Percentiles rank a stretch among this genome's conserved stretches.
These are phyloP conservation scores for Usnea hakonensis DNA, from an alignment of 495 filamentous ascomycete species.

Conservation along the genomic window DNA sequence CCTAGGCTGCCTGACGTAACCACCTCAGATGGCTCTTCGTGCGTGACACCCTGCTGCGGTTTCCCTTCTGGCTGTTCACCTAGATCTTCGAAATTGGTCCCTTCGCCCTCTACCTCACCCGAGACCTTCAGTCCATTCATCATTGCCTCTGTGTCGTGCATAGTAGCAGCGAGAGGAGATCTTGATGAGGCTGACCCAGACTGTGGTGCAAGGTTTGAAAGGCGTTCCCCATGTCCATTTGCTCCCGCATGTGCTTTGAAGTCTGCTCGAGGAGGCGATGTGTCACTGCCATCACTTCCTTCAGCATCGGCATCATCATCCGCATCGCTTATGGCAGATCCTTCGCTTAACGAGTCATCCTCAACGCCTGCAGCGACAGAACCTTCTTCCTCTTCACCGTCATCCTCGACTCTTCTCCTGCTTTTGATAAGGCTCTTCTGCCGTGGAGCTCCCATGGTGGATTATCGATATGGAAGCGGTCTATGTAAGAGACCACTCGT, in stretches of 20 bases:
- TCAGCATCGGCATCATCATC: conserved; percentile 69
- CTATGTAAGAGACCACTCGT: not conserved
- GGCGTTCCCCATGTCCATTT: conserved; percentile 37
- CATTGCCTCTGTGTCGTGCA: conserved; percentile 80
- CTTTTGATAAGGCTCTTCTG: conserved; percentile 68
- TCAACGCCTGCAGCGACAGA: conserved; percentile 58
- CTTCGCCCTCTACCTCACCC: conserved; percentile 47
- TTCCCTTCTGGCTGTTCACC: conserved; percentile 30
- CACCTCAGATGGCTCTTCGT: conserved; percentile 20
- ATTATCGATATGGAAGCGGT: not conserved
- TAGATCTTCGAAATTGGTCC: conserved; percentile 61
- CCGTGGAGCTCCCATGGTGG: conserved; percentile 50
- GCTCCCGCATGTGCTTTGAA: conserved; percentile 31
- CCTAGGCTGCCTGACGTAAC: conserved; percentile 42
- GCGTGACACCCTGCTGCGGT: conserved; percentile 32
- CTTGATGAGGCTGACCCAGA: conserved; percentile 19
- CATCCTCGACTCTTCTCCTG: conserved; percentile 71
- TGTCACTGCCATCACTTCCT: conserved; percentile 68
- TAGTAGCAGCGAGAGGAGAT: conserved; percentile 22
- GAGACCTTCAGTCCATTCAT: conserved; percentile 70
- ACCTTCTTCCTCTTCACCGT: conserved; percentile 63
- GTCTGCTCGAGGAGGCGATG: conserved; percentile 41
- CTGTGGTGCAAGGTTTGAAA: conserved; percentile 29
- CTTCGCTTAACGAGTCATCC: conserved; percentile 79
- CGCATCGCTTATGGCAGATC: conserved; percentile 64